Conservation (phyloP, 2,329 filamentous ascomycete species). For the Meredithiella fracta region DNA sequence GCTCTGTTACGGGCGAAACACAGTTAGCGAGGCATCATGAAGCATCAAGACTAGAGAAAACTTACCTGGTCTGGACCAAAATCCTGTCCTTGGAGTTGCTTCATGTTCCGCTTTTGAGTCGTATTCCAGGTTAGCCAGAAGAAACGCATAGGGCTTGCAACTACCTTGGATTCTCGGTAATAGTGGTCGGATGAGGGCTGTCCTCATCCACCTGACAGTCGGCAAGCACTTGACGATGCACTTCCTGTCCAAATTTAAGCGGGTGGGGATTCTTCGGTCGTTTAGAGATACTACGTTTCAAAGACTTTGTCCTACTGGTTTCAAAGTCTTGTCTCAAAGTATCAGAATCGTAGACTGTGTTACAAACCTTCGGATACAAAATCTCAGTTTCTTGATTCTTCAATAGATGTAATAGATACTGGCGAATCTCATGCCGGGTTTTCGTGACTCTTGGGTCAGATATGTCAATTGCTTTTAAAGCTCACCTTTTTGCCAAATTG, state of each 20-base stretch:
- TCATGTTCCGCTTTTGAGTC: conserved; percentile 30
- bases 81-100: conserved; percentile 24
- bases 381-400: conserved; percentile 1
- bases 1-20: conserved; percentile 15
- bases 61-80: conserved; percentile 23
- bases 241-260: not conserved
- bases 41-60: not conserved
- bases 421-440: too few species aligned
- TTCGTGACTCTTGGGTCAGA: too few species aligned
- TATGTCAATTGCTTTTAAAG: not conserved
- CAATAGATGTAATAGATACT: not conserved
- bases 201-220: not conserved
- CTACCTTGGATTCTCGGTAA: not conserved
- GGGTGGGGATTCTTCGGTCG: not conserved
- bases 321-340: not conserved
- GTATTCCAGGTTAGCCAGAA: not conserved
- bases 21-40: not conserved
- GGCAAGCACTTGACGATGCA: conserved; percentile 1
- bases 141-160: not conserved
- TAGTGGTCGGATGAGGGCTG: not conserved
- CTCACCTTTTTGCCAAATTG: conserved; percentile 38
- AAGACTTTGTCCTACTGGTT: not conserved
- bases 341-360: not conserved
- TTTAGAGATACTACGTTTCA: not conserved
- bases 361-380: not conserved